Evolutionary conservation across 2,329 filamentous ascomycete genomes (phyloP).

Genomic region (Cladosporium austrohemisphaericum): DNA sequence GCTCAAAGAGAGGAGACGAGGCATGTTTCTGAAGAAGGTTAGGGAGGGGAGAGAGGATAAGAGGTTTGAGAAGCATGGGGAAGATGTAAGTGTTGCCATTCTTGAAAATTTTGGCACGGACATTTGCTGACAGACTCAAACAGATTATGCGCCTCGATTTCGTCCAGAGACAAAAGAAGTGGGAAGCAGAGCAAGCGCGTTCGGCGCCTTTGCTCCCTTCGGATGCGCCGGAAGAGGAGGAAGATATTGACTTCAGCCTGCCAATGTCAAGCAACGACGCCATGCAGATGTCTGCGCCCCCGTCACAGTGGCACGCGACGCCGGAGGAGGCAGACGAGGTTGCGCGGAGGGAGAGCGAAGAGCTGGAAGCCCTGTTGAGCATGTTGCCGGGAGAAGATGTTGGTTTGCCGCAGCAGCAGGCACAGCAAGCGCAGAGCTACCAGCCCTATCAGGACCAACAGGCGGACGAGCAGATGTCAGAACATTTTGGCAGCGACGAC

Average conservation of each 20-base stretch:
- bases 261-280: conserved; percentile 14
- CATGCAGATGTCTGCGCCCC: conserved; percentile 18
- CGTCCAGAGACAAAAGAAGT: conserved; percentile 39
- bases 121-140: conserved; percentile 8
- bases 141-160: conserved; percentile 49
- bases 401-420: conserved; percentile 7
- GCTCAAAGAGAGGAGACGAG: conserved; percentile 60
- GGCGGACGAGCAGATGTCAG: conserved; percentile 21
- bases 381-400: conserved; percentile 35
- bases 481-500: conserved; percentile 51
- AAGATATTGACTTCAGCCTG: conserved; percentile 16
- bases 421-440: conserved; percentile 3
- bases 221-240: conserved; percentile 23
- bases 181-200: conserved; percentile 43
- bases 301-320: conserved; percentile 13
- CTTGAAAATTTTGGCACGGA: not conserved
- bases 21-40: conserved; percentile 63
- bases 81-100: conserved; percentile 38
- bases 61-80: conserved; percentile 43
- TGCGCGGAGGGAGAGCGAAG: conserved; percentile 41
- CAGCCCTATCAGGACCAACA: conserved; percentile 28
- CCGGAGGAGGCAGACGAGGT: conserved; percentile 41
- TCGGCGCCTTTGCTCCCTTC: conserved; percentile 40
- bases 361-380: conserved; percentile 44
- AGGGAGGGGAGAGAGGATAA: conserved; percentile 43